Base-by-base conservation (phyloP, 2,329 filamentous ascomycete genomes). In the Kalmusia sp. region DNA sequence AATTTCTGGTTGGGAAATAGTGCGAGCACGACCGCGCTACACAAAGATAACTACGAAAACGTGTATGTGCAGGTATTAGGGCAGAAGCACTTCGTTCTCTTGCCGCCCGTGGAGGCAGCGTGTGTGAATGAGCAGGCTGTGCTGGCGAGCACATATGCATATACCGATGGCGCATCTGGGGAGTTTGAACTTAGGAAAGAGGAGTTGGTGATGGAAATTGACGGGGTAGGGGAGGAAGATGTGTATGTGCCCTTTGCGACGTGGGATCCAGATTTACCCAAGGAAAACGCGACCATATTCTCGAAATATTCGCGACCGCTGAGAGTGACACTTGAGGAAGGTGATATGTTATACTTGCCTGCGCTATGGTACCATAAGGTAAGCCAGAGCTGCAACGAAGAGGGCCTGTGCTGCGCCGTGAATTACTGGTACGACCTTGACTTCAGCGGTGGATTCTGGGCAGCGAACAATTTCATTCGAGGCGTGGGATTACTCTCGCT, bases 361-460 rank as follows among this genome's bases (percentile, higher is more conserved):
- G 87, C 89, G 5, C 84, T 93, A 80, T 95, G 91, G 91, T 90
- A 72, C 68, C 91, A 95, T 69, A 92, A 93, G 69, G 91, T 95
- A 4, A 86, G 84, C 6, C 91, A 95, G 68, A 86, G 83, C 2
- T 87, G 85, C 59, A 81, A 80, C 0, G 77, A 84, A 0, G 89
- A 92, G 57, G 88, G 87, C 0, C 85, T 93, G 27, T 91, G 90
- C 35, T 85, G 89, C 50, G 89, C 91, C 1, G 86, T 92, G 31
- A 95, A 95, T 65, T 93, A 93, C 71, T 95, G 91, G 88, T 92
- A 92, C 61, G 90, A 93, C 68, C 89, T 93, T 82, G 87, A 91
- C 25, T 93, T 91, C 63, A 80, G 79, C 22, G 89, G 90, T 0
- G 82, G 84, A 0, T 83, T 92, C 30, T 92, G 87, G 75, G 82